phyloP scores from a whole-genome alignment of 192 early-diverging fungal genomes.

The Entomortierella lignicola region DNA sequence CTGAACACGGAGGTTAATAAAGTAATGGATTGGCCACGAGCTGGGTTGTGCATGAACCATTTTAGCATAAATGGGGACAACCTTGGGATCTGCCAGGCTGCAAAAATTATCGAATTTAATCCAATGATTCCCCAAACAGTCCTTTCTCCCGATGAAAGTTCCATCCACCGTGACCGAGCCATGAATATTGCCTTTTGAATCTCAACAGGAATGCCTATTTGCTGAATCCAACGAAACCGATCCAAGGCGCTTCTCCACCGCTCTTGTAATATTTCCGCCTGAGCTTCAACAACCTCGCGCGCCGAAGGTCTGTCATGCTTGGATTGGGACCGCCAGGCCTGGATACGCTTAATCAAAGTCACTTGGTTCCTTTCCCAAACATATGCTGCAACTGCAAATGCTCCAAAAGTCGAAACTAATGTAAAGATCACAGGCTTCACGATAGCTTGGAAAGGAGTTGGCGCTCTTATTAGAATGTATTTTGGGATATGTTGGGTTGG shows the following conservation, averaged over 20 bases:
- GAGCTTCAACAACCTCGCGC: conserved; percentile 30
- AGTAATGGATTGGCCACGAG: conserved; percentile 73
- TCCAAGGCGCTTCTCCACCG: conserved; percentile 18
- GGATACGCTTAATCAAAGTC: conserved; percentile 35
- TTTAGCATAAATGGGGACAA: conserved; percentile 76
- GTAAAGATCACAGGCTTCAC: conserved; percentile 62
- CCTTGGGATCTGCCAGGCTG: conserved; percentile 74
- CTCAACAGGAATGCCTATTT: conserved; percentile 49
- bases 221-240: conserved; percentile 43
- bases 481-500: conserved; percentile 1
- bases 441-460: conserved; percentile 39
- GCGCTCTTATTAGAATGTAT: conserved; percentile 14
- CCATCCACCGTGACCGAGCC: conserved; percentile 47
- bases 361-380: conserved; percentile 46
- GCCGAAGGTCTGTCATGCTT: conserved; percentile 26
- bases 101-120: conserved; percentile 81
- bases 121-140: conserved; percentile 68
- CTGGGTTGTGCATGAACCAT: conserved; percentile 84
- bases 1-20: conserved; percentile 84
- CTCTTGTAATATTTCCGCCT: conserved; percentile 40
- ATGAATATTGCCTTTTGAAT: conserved; percentile 38
- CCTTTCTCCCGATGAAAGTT: conserved; percentile 31
- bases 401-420: conserved; percentile 27
- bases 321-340: conserved; percentile 36
- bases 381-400: conserved; percentile 55